Base-by-base conservation (phyloP, 2,329 filamentous ascomycete species). In the Fusarium metavorans region DNA sequence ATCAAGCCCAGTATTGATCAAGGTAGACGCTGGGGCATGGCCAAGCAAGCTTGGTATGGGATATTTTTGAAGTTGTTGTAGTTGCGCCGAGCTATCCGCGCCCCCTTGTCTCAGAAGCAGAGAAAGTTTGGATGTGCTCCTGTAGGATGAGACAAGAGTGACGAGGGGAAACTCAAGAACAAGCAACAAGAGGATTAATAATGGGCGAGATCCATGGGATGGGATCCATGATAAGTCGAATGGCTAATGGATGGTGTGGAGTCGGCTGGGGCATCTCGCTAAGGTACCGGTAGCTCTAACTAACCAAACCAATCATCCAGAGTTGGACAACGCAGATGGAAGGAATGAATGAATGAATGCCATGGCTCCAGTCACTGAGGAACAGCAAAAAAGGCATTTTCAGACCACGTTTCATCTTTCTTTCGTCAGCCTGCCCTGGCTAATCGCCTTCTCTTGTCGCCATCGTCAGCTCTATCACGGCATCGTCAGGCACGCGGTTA, bases 191-290 rank as follows among this genome's bases (percentile, higher is more conserved):
- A 54, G 70, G 73, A 75, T 75, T 75, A 75, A 75, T 75, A 75
- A 75, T 75, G 45, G 59, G 52, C 66, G 52, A 60, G 72, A 43
- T 45, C 41, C 20, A 45, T 39, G 62, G 57, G 58, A 45, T 39
- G 62, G 57, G 58, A 73, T 74, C 74, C 63, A 76, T 75, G 70
- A 74, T 76, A 72, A 76, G 73, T 76, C 48, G 67, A 74, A 68
- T 64, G 34, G 57, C 68, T 74, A 69, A 70, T 76, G 73, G 70
- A 68, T 67, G 74, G 60, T 70, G 71, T 75, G 73, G 73, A 74
- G 70, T 66, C 68, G 58, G n/a, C 50, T 18, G 32, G 58, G 66
- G 48, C 52, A 32, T 39, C 45, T 56, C 45, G 61, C 61, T 54
- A 64, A 58, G 30, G n/a, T 37, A 25, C n/a, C 50, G 32, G 52